Conservation (phyloP, 179 eudicot species). For the Patellifolia procumbens region DNA sequence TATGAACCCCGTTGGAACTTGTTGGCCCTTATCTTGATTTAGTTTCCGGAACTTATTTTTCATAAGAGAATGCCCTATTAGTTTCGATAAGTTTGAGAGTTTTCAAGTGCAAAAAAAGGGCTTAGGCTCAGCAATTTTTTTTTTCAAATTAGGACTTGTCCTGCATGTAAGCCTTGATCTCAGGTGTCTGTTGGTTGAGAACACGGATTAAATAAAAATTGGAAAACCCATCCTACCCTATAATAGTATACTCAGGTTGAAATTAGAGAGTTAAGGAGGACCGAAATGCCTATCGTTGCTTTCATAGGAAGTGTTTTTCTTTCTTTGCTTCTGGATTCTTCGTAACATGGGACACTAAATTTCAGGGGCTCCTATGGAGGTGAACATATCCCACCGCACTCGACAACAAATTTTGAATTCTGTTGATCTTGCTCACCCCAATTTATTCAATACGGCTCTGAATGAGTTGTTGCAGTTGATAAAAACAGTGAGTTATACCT, state of each 20-base stretch:
- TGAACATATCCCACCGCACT: conserved; percentile 74
- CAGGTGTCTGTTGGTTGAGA: not conserved
- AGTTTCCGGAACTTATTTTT: too few relatives aligned
- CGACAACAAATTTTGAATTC: conserved; percentile 76
- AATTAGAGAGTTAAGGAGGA: not conserved
- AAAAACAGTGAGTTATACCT: conserved; percentile 53
- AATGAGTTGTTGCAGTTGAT: conserved; percentile 77
- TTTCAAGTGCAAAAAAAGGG: not conserved
- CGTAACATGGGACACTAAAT: not conserved
- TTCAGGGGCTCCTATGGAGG: conserved; percentile 88
- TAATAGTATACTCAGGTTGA: not conserved
- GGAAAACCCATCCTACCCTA: not conserved
- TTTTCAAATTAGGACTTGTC: not conserved
- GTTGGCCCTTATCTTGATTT: too few relatives aligned
- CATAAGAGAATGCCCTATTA: too few relatives aligned
- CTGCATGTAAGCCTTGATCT: not conserved
- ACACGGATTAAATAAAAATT: not conserved
- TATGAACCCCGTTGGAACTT: too few relatives aligned
- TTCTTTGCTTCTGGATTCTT: not conserved
- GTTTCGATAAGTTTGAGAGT: not conserved
- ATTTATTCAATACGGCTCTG: conserved; percentile 62
- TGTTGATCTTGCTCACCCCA: conserved; percentile 68
- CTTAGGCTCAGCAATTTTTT: not conserved
- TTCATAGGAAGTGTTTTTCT: not conserved
- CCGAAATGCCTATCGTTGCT: not conserved